phyloP scores from a whole-genome alignment of 2,329 filamentous ascomycete species.

The Diaporthe eres region DNA sequence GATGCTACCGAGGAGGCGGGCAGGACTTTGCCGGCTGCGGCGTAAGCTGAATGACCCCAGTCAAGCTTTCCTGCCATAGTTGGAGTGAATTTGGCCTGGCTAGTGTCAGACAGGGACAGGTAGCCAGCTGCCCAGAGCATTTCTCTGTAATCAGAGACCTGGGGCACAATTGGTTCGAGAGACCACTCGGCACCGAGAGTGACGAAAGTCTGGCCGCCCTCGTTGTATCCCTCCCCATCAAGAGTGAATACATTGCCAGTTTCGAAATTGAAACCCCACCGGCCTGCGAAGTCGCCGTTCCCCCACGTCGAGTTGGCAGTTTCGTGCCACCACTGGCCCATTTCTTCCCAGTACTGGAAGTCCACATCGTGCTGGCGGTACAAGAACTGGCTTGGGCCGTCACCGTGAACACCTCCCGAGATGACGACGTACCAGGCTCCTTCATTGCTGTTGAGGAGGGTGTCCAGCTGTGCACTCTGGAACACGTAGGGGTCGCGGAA shows the following conservation, averaged over 20 bases:
- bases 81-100: conserved; percentile 53
- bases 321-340: conserved; percentile 57
- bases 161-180: conserved; percentile 50
- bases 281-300: conserved; percentile 52
- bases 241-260: conserved; percentile 59
- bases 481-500: conserved; percentile 60
- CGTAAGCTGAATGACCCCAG: conserved; percentile 58
- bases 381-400: conserved; percentile 55
- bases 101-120: conserved; percentile 46
- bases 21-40: conserved; percentile 58
- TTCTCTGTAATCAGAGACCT: conserved; percentile 55
- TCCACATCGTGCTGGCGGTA: conserved; percentile 55
- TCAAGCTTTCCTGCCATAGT: conserved; percentile 58
- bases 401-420: conserved; percentile 56
- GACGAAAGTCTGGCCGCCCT: conserved; percentile 55
- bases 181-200: conserved; percentile 61
- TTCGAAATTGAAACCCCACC: conserved; percentile 62
- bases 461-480: conserved; percentile 55
- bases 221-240: conserved; percentile 55
- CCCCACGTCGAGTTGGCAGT: conserved; percentile 54
- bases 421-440: conserved; percentile 57
- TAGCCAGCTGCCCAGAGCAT: conserved; percentile 59
- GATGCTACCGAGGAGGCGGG: conserved; percentile 55
- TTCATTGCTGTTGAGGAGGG: conserved; percentile 48
- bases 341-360: conserved; percentile 51